phyloP scores from a whole-genome alignment of 192 early-diverging fungal genomes.

The Chytriomyces hyalinus region DNA sequence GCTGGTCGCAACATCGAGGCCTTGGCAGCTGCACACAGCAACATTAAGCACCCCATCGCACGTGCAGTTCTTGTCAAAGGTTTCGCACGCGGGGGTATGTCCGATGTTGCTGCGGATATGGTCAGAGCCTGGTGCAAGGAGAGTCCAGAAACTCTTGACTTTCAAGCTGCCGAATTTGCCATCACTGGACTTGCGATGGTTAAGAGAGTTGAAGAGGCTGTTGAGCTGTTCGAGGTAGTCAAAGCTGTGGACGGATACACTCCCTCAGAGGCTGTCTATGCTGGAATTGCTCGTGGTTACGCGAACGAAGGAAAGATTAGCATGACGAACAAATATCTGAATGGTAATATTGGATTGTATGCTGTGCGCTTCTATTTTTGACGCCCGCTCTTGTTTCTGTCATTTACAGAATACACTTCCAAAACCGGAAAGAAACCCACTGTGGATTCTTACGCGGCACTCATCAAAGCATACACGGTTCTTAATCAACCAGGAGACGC shows the following conservation, averaged over 20 bases:
- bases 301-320: neutral
- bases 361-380: too few relatives aligned
- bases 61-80: too few relatives aligned
- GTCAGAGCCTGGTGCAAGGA: too few relatives aligned
- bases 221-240: neutral
- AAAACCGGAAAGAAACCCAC: conserved; percentile 10
- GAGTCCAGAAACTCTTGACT: too few relatives aligned
- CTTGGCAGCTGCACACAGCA: too few relatives aligned
- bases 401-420: neutral
- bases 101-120: too few relatives aligned
- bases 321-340: conserved; percentile 8
- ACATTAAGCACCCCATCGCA: too few relatives aligned
- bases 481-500: conserved; percentile 14
- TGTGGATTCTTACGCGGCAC: neutral
- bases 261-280: conserved; percentile 12
- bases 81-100: too few relatives aligned
- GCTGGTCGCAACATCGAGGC: too few relatives aligned
- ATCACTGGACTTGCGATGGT: neutral
- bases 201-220: neutral
- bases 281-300: neutral
- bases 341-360: neutral
- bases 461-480: conserved; percentile 18
- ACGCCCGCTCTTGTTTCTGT: too few relatives aligned
- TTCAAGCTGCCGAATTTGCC: neutral
- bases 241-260: neutral